Conservation (phyloP, 306 rosid species). For the Cicer pinnatifidum region DNA sequence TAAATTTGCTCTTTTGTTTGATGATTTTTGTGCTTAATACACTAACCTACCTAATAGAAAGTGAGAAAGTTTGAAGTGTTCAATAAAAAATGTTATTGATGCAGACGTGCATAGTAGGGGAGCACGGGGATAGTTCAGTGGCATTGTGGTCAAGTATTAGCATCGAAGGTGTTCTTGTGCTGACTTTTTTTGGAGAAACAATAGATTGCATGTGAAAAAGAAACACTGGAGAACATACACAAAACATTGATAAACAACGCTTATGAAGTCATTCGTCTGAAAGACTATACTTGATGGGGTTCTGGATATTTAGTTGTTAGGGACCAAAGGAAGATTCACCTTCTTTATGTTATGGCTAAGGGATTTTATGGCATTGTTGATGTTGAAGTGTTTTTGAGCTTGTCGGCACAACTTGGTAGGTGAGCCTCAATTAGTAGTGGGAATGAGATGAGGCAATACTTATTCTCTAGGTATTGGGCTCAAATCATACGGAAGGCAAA, state of each 20-base stretch:
- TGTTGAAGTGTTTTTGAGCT: constrained; percentile 80
- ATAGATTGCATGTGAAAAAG: constrained; percentile 70
- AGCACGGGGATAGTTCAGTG: constrained; percentile 95
- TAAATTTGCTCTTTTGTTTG: background rate
- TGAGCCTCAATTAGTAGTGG: no score
- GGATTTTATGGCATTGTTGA: constrained; percentile 71
- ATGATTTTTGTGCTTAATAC: background rate
- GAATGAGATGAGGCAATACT: no score
- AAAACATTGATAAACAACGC: constrained; percentile 65
- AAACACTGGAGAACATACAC: constrained; percentile 76
- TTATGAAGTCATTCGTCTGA: constrained; percentile 76
- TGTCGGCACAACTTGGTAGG: constrained; percentile 63
- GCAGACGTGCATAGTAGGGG: constrained; percentile 87
- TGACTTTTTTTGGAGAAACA: constrained; percentile 69
- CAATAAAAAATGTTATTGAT: background rate
- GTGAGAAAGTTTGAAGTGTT: background rate
- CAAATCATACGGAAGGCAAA: no score
- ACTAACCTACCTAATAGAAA: background rate
- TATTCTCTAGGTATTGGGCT: no score
- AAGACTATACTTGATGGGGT: constrained; percentile 94
- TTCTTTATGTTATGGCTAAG: constrained; percentile 69
- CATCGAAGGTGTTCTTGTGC: constrained; percentile 79
- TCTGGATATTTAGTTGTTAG: constrained; percentile 72
- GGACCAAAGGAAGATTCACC: constrained; percentile 85
- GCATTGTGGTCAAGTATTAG: constrained; percentile 92